Evolutionary conservation across 257 asterid species (phyloP).

Genomic region (Solanum etuberosum): DNA sequence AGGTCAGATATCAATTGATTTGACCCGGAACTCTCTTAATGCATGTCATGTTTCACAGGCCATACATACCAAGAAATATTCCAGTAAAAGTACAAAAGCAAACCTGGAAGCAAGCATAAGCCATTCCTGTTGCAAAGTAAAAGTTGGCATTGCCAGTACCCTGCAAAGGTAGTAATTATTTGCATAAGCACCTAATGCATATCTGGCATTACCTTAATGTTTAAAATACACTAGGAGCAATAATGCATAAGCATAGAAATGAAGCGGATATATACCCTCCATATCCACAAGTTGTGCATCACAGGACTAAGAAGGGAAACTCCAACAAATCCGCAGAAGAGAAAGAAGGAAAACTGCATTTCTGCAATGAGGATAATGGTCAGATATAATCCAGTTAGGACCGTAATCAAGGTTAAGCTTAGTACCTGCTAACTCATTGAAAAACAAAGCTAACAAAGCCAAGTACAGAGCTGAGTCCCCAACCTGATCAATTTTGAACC

Average conservation of each 20-base stretch:
- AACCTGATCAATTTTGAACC: conserved; percentile 39
- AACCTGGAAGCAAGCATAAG: conserved; percentile 95
- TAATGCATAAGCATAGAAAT: neutral
- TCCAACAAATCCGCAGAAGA: conserved; percentile 86
- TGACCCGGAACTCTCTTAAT: neutral
- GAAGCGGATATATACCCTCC: conserved; percentile 68
- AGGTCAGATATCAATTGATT: neutral
- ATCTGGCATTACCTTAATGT: neutral
- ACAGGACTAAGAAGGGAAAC: conserved; percentile 89
- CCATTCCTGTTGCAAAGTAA: conserved; percentile 92
- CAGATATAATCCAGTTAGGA: neutral
- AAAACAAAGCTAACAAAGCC: conserved; percentile 72
- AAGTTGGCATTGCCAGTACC: conserved; percentile 99
- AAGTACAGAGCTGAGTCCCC: conserved; percentile 92
- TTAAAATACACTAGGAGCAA: neutral
- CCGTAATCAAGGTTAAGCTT: neutral
- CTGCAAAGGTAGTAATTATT: conserved; percentile 26
- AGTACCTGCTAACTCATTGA: conserved; percentile 81
- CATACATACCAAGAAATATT: neutral
- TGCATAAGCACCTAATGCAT: neutral
- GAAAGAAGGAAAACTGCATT: conserved; percentile 85
- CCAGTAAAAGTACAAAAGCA: neutral
- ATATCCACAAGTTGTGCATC: conserved; percentile 99
- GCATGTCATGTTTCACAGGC: neutral
- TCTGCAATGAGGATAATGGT: conserved; percentile 32